Base-by-base conservation (phyloP, 495 filamentous ascomycete species). In the Hyphodiscus hymeniophilus region DNA sequence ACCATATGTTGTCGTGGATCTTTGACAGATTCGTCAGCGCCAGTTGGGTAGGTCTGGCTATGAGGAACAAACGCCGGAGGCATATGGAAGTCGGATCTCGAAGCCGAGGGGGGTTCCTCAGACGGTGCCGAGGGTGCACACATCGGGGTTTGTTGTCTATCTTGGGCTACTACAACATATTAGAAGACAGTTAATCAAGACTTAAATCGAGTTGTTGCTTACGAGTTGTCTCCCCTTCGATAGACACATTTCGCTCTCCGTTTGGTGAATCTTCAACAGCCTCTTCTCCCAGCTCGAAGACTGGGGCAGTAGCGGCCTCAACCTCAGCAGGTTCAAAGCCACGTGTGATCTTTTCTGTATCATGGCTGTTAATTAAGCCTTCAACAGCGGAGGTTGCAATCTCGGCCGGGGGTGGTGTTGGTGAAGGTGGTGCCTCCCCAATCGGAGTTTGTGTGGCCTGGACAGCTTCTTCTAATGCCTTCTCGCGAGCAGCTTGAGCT, bases 11-110 rank as follows among this genome's bases (percentile, higher is more conserved):
- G 56, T 22, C 54, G 51, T 31, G 44, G 43, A 38, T 61, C 53
- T 35, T 60, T 48, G 34, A 52, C 42, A 30, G 52, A 50, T 15
- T 52, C 38, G 16, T 39, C 52, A 23, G 45, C 47, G 35, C 30
- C 24, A 18, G 51, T 53, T 47, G 47, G 22, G 50, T 61, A 51
- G 41, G 48, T 45, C 7, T 63, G 60, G 54, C 55, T 45, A 60
- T 60, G 49, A 58, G 66, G 38, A 52, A 66, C 38, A 56, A 63
- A 50, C 38, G 60, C 8, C 45, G 64, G 54, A 49, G 56, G 34
- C 54, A 61, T 53, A 52, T 63, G 47, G 57, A 48, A 50, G 39
- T 54, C 51, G 2, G 57, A 56, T 40, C 50, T 34, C 13, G 54
- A 60, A 2, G 33, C 42, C 4, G 49, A 50, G n/a, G 56, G 55